Conservation (phyloP, 2,329 filamentous ascomycete genomes). For the Trichoderma endophyticum region DNA sequence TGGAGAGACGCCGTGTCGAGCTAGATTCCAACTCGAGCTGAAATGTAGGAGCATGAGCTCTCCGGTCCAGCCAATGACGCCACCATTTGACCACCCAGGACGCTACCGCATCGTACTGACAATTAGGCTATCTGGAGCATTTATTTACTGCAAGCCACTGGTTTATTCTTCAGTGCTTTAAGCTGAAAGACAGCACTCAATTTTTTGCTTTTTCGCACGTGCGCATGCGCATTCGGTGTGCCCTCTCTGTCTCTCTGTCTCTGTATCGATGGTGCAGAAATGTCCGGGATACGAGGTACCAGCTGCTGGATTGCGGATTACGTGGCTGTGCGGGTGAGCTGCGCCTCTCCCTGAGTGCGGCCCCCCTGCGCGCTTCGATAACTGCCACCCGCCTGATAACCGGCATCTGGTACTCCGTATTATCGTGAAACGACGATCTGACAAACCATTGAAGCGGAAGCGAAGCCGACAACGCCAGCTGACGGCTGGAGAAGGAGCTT, state of each 20-base stretch:
- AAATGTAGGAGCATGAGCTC: background rate
- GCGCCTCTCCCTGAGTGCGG: conserved; percentile 14
- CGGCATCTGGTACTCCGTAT: background rate
- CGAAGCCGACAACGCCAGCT: background rate
- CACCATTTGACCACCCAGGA: background rate
- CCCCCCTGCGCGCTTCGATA: conserved; percentile 11
- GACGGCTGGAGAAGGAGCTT: background rate
- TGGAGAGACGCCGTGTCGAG: background rate
- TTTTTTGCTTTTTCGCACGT: background rate
- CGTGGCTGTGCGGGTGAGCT: conserved; percentile 15
- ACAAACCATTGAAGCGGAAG: background rate
- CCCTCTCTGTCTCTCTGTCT: background rate
- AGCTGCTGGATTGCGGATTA: conserved; percentile 4
- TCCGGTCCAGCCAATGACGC: background rate
- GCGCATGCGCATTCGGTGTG: background rate
- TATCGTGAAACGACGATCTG: conserved; percentile 8
- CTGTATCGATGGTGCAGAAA: background rate
- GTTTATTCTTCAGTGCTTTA: background rate
- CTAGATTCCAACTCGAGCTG: background rate
- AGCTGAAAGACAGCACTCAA: background rate
- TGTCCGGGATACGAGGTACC: background rate
- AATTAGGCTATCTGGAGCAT: background rate
- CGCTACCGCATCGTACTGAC: background rate
- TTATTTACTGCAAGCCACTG: background rate
- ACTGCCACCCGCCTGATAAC: conserved; percentile 1